Evolutionary conservation across 768 basidiomycete genomes (phyloP).

Genomic region (Pisolithus orientalis): DNA sequence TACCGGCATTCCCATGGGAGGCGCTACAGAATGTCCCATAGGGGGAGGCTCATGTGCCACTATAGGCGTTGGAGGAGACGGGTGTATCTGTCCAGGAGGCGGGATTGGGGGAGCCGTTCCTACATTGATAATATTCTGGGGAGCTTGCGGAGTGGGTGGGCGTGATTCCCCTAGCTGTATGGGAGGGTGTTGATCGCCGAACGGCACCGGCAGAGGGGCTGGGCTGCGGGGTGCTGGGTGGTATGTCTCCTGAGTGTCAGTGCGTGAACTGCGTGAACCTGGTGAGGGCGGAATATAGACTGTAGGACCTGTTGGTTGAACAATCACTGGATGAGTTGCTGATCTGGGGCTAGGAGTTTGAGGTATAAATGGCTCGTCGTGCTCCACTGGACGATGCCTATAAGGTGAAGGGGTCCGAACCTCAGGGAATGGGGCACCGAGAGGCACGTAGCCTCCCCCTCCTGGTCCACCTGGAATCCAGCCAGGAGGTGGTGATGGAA

Average conservation of each 20-base stretch:
- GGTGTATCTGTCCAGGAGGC: slow-evolving; percentile 17
- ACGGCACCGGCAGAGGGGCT: slow-evolving; percentile 6
- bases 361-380: slow-evolving; percentile 20
- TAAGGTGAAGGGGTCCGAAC: slow-evolving; percentile 4
- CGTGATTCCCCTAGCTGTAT: slow-evolving; percentile 8
- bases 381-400: slow-evolving; percentile 3
- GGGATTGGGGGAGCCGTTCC: background rate
- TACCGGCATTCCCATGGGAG: background rate
- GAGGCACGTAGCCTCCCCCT: slow-evolving; percentile 29
- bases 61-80: background rate
- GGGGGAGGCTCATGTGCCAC: background rate
- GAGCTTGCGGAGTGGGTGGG: slow-evolving; percentile 3
- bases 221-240: slow-evolving; percentile 10
- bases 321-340: background rate
- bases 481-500: slow-evolving; percentile 14
- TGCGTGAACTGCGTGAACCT: slow-evolving; percentile 12
- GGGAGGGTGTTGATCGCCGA: slow-evolving; percentile 5
- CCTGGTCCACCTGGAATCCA: slow-evolving; percentile 18
- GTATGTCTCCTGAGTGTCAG: slow-evolving; percentile 20
- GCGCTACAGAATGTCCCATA: background rate
- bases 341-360: background rate
- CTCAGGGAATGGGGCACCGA: slow-evolving; percentile 15
- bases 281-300: background rate
- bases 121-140: slow-evolving; percentile 10
- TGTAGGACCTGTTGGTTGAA: background rate